phyloP scores from a whole-genome alignment of 116 monocot genomes.

The Dioscorea cayenensis region DNA sequence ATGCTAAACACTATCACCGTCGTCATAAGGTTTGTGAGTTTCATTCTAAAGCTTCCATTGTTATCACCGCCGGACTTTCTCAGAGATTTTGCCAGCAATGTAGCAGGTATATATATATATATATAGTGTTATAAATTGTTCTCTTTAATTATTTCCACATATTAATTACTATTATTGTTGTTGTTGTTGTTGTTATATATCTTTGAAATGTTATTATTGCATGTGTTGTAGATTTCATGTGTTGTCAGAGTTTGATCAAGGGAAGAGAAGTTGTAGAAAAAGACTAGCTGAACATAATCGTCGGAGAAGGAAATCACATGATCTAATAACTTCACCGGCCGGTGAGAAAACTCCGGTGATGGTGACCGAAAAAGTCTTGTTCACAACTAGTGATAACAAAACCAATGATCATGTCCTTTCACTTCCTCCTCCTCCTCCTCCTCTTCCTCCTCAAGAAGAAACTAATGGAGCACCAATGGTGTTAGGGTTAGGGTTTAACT shows the following conservation, averaged over 20 bases:
- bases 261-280: slow-evolving; percentile 67
- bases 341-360: neutral
- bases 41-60: slow-evolving; percentile 64
- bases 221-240: slow-evolving; percentile 45
- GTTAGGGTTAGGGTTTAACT: slow-evolving; percentile 15
- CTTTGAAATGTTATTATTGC: neutral
- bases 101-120: slow-evolving; percentile 41
- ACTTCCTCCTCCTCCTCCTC: neutral
- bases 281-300: slow-evolving; percentile 62
- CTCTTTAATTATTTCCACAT: neutral
- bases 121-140: too few species aligned
- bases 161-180: slow-evolving; percentile 1
- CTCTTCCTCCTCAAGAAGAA: neutral
- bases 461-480: slow-evolving; percentile 4
- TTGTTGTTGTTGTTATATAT: neutral
- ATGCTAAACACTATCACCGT: slow-evolving; percentile 67
- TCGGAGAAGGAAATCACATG: slow-evolving; percentile 49
- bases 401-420: neutral
- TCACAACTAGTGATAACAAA: slow-evolving; percentile 2
- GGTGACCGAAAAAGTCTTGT: neutral
- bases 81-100: slow-evolving; percentile 79
- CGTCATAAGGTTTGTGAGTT: slow-evolving; percentile 76
- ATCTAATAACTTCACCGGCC: slow-evolving; percentile 11
- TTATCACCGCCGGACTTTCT: slow-evolving; percentile 30
- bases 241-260: slow-evolving; percentile 61